Conservation (phyloP, 148 eudicot species). For the Spergularia marina region DNA sequence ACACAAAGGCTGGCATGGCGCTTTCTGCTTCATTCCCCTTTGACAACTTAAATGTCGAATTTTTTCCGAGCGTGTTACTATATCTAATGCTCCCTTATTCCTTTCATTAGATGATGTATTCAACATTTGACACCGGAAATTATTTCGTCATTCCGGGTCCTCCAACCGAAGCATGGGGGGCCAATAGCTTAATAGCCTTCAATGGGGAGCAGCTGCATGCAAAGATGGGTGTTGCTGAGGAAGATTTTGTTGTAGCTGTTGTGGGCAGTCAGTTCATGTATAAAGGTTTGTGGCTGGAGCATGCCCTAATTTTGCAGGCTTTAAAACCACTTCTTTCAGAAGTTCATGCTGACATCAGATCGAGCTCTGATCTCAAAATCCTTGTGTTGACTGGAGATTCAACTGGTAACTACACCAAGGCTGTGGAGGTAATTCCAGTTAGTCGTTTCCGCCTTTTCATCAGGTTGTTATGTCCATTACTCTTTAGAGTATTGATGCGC, state of each 20-base stretch:
- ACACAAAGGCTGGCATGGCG: neutral
- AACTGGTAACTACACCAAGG: slow-evolving; percentile 64
- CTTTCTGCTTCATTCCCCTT: neutral
- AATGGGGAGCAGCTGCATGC: slow-evolving; percentile 31
- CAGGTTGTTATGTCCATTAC: neutral
- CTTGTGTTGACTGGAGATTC: slow-evolving; percentile 60
- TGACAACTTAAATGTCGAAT: neutral
- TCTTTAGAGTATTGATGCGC: neutral
- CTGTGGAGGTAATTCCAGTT: slow-evolving; percentile 59
- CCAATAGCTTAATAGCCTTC: slow-evolving; percentile 33
- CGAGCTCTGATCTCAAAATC: slow-evolving; percentile 53
- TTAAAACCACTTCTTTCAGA: slow-evolving; percentile 58
- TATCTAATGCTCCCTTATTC: neutral
- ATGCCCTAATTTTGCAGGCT: slow-evolving; percentile 82
- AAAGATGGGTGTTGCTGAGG: slow-evolving; percentile 38
- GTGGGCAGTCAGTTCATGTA: slow-evolving; percentile 77
- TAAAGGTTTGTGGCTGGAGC: slow-evolving; percentile 91
- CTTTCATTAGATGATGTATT: slow-evolving; percentile 61
- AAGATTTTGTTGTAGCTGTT: slow-evolving; percentile 60
- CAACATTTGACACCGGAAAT: slow-evolving; percentile 77
- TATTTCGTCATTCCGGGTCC: slow-evolving; percentile 83
- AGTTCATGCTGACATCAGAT: slow-evolving; percentile 35
- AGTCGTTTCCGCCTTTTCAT: neutral
- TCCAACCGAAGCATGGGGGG: slow-evolving; percentile 68
- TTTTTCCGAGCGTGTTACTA: neutral